Percentiles rank a stretch among this genome's conserved stretches.
Conservation (phyloP, 495 filamentous ascomycete species). For the Usnea hakonensis region DNA sequence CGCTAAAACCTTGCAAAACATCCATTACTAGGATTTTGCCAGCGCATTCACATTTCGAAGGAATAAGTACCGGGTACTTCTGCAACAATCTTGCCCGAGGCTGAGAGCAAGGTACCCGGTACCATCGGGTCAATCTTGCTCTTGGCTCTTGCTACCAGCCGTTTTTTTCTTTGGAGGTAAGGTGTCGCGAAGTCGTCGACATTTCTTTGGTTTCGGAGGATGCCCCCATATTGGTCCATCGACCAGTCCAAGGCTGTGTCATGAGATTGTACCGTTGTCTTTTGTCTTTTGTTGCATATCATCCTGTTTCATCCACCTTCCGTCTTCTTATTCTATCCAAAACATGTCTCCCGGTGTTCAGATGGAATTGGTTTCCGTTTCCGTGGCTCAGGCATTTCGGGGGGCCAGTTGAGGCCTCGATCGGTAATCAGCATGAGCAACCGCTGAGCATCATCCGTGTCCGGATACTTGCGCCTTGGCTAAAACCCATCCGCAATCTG, state of each 20-base stretch:
- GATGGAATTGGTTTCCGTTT: neutral
- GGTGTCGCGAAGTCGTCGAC: neutral
- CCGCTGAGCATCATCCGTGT: neutral
- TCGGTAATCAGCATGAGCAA: neutral
- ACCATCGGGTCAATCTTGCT: neutral
- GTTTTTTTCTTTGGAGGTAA: neutral
- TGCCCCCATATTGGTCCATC: neutral
- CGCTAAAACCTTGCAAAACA: neutral
- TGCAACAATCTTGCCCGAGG: neutral
- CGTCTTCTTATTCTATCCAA: neutral
- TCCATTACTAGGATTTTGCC: neutral
- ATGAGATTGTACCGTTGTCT: neutral
- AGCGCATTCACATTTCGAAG: neutral
- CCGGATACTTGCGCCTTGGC: neutral
- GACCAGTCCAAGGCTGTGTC: slow-evolving; percentile 4
- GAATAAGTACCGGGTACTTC: neutral
- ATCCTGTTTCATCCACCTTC: neutral
- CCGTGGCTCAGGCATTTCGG: neutral
- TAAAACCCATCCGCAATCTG: neutral
- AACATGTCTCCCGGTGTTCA: neutral
- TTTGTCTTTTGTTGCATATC: neutral
- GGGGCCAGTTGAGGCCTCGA: neutral
- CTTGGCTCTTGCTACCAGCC: neutral
- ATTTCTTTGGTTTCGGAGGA: neutral
- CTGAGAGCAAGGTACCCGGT: neutral